These are phyloP conservation scores for Symmetrospora coprosmae DNA, from an alignment of 768 basidiomycete species.

Conservation along the genomic window DNA sequence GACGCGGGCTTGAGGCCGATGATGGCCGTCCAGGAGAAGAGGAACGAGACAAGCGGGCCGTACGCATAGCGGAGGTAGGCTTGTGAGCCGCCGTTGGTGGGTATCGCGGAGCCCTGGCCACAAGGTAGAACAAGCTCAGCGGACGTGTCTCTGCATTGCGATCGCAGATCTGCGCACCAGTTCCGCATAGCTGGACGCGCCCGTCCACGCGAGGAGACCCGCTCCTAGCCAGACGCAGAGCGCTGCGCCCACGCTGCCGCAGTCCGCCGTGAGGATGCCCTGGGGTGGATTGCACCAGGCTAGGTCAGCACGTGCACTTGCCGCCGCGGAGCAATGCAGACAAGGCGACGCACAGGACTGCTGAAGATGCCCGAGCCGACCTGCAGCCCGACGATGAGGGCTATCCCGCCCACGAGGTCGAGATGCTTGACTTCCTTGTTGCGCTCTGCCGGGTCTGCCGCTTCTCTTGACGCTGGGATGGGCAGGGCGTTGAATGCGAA, in stretches of 20 bases:
- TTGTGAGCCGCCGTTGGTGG: constrained; percentile 46
- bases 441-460: background rate
- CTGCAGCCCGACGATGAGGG: constrained; percentile 27
- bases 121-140: background rate
- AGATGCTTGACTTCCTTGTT: constrained; percentile 13
- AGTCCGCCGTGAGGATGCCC: constrained; percentile 77
- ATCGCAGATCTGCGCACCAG: background rate
- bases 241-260: constrained; percentile 78
- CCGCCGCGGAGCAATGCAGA: background rate
- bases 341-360: background rate
- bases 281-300: constrained; percentile 52
- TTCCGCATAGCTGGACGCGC: constrained; percentile 43
- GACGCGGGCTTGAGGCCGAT: constrained; percentile 47
- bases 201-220: constrained; percentile 83
- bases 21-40: constrained; percentile 91
- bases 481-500: background rate
- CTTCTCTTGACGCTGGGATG: background rate
- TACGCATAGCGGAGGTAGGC: constrained; percentile 82
- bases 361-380: constrained; percentile 30
- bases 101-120: constrained; percentile 58
- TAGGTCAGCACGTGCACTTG: constrained; percentile 36
- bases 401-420: constrained; percentile 16
- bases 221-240: constrained; percentile 68
- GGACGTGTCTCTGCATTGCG: background rate
- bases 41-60: constrained; percentile 69